Conservation (phyloP, 805 yeast genomes). For the Candida maris region DNA sequence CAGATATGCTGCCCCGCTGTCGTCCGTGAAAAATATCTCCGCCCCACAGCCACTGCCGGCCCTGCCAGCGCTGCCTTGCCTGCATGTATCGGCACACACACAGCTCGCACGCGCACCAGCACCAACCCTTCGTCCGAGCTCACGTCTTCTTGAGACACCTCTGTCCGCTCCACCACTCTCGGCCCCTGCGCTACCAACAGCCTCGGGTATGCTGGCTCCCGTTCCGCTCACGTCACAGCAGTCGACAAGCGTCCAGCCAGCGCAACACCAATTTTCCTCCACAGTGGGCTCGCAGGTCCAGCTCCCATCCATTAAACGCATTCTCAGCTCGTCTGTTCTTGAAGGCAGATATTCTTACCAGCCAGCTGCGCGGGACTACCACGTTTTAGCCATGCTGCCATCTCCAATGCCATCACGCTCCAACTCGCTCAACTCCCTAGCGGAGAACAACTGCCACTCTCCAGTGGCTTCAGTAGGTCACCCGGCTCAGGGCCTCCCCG, state of each 20-base stretch:
- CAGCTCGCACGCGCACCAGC: slow-evolving; percentile 1
- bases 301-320: slow-evolving; percentile 22
- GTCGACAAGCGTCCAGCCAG: too few relatives aligned
- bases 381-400: slow-evolving; percentile 12
- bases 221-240: too few relatives aligned
- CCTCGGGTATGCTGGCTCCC: too few relatives aligned
- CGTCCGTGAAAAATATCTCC: too few relatives aligned
- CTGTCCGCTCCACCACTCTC: too few relatives aligned
- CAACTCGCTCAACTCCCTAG: slow-evolving; percentile 15
- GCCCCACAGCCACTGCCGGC: slow-evolving; percentile 20
- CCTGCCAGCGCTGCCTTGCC: slow-evolving; percentile 9
- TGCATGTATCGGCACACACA: too few relatives aligned
- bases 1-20: too few relatives aligned
- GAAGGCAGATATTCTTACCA: slow-evolving; percentile 4
- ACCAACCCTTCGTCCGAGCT: background rate
- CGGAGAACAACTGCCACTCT: slow-evolving; percentile 12
- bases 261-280: background rate
- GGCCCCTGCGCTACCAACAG: too few relatives aligned
- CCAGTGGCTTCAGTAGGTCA: slow-evolving; percentile 5
- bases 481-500: slow-evolving; percentile 2
- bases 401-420: slow-evolving; percentile 24
- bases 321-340: slow-evolving; percentile 19
- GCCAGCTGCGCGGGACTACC: background rate
- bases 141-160: background rate
- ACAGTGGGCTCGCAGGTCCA: slow-evolving; percentile 5